Evolutionary conservation across 202 grass and related monocot species (phyloP), one percentile per base, ranked within the genome.

Genomic region (Carex arenaria): DNA sequence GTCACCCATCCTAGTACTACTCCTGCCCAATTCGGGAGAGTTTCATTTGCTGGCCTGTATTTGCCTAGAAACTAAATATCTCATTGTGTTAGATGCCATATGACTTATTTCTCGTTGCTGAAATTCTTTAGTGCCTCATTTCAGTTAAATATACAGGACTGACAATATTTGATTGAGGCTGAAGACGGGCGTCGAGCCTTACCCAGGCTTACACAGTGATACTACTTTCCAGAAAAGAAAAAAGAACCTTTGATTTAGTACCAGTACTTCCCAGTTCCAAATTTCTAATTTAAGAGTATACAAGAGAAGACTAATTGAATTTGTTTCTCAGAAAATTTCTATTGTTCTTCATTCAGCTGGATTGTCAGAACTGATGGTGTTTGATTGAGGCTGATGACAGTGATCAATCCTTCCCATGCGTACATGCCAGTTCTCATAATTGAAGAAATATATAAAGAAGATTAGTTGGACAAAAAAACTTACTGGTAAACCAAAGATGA

Each of bases 401-500:
- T 51, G 47, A 51, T 13, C 43, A 47, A 47, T 1, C 43, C 9
- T 47, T 47, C 3, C 47, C 2, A 20, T 47, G 18, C n/a, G n/a
- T 22, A 19, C 14, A 10, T 71, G 5, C 1, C 17, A 49, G 5
- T 20, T 52, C 10, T 52, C 70, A 73, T 28, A 74, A 54, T 54
- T 54, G 20, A 74, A 30, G 20, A 19, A 54, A 30, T 53, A 74
- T 7, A 74, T 54, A 54, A 59, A 78, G 23, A 78, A 59, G 13
- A 36, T 59, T 7, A 59, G 66, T 19, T 0, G n/a, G 10, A 76
- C 31, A 30, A 3, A 30, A 17, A 38, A 81, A 82, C 91, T 93
- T 82, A 98, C 93, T 13, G 96, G 96, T 85, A 98, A 72, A 12
- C 96, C 96, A 64, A 98, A 98, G 85, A 98, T 88, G 74, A 98